Percentiles rank a stretch among this genome's conserved stretches.
These are phyloP conservation scores for Diaporthe australafricana DNA, from an alignment of 2,329 filamentous ascomycete genomes.

Conservation along the genomic window DNA sequence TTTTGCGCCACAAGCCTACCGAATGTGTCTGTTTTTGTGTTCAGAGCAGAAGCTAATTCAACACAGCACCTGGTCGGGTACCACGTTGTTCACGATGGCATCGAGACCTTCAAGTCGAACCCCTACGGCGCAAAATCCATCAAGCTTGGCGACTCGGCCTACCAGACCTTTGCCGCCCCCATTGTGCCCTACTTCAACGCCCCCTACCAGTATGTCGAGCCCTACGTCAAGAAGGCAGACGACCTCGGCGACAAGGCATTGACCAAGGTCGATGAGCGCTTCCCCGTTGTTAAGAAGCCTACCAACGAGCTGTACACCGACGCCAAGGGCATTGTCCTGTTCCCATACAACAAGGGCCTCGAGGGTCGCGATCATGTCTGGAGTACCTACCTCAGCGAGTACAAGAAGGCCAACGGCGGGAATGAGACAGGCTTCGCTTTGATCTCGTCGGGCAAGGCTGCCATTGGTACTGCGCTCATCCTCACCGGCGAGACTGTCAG, in stretches of 20 bases:
- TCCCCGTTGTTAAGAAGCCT: constrained; percentile 81
- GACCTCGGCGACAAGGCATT: constrained; percentile 79
- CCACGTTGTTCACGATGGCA: constrained; percentile 82
- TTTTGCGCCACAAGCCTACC: background rate
- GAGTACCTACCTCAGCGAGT: constrained; percentile 67
- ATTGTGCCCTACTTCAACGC: constrained; percentile 81
- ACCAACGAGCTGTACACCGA: constrained; percentile 76
- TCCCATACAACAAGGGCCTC: constrained; percentile 71
- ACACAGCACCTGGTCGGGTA: constrained; percentile 84
- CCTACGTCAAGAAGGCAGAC: constrained; percentile 88
- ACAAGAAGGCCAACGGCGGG: constrained; percentile 73
- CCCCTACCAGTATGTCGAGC: constrained; percentile 84
- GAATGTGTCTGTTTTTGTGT: background rate
- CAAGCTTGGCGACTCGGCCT: constrained; percentile 78
- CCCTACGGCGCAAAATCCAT: constrained; percentile 87
- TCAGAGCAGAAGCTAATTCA: constrained; percentile 32
- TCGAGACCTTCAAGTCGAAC: constrained; percentile 83
- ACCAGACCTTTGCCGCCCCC: constrained; percentile 81
- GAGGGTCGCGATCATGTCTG: constrained; percentile 73
- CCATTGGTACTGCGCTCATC: constrained; percentile 36
- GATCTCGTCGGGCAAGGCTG: constrained; percentile 77
- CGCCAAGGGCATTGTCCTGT: constrained; percentile 69
- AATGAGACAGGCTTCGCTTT: constrained; percentile 63
- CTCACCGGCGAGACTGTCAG: constrained; percentile 36
- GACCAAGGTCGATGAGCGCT: constrained; percentile 74